These are phyloP conservation scores for Cardamine chenopodiifolia DNA, from an alignment of 345 rosid genomes.

Conservation along the genomic window DNA sequence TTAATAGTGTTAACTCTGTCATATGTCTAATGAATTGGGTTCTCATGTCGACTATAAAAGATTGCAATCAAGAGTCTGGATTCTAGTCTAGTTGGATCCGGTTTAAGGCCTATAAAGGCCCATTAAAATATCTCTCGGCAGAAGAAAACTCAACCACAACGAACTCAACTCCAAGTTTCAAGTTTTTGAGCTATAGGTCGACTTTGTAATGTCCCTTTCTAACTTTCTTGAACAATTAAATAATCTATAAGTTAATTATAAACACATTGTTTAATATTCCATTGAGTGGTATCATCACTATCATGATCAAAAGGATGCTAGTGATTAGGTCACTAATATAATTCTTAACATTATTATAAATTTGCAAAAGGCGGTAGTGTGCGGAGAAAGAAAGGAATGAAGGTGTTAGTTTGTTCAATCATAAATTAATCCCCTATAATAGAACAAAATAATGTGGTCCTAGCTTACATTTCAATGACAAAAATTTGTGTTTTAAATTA, in stretches of 20 bases:
- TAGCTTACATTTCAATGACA: slow-evolving; percentile 5
- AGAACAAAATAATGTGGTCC: slow-evolving; percentile 13
- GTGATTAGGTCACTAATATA: slow-evolving; percentile 19
- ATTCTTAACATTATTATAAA: slow-evolving; percentile 14
- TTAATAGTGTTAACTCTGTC: not conserved
- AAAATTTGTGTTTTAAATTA: slow-evolving; percentile 15
- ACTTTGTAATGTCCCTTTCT: slow-evolving; percentile 2
- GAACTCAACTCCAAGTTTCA: not conserved
- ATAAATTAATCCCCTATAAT: not conserved
- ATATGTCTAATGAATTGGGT: not conserved
- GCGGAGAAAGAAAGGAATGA: not conserved
- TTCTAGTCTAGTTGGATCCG: slow-evolving; percentile 1
- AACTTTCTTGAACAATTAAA: not conserved
- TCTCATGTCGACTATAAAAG: not conserved
- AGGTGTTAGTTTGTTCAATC: not conserved
- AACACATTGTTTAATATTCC: slow-evolving; percentile 21
- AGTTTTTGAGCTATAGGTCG: slow-evolving; percentile 16
- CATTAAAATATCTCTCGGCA: not conserved
- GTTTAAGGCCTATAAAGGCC: slow-evolving; percentile 21
- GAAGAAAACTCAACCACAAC: not conserved
- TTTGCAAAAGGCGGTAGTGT: slow-evolving; percentile 3
- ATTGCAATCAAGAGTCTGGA: not conserved
- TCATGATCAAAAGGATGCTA: slow-evolving; percentile 27
- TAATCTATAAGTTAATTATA: not conserved
- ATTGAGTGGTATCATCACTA: slow-evolving; percentile 34